Percentiles rank a stretch among this genome's conserved stretches.
phyloP scores from a whole-genome alignment of 441 rosid genomes.

The Raphanus hybrid region DNA sequence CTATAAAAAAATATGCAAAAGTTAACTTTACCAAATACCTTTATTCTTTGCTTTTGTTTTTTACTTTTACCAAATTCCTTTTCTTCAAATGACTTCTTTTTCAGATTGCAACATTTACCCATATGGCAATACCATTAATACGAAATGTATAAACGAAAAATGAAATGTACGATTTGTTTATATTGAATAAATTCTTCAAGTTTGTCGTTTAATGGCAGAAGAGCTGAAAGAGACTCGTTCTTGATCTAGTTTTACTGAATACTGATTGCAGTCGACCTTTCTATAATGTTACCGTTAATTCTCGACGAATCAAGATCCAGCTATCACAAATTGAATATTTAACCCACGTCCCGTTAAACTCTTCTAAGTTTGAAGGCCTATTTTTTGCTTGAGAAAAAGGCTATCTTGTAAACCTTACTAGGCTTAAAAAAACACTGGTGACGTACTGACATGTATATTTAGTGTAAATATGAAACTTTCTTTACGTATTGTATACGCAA shows the following conservation, averaged over 20 bases:
- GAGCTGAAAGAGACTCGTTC: slow-evolving; percentile 5
- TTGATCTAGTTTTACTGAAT: not conserved
- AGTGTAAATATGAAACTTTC: not conserved
- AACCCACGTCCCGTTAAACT: not conserved
- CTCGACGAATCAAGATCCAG: slow-evolving; percentile 5
- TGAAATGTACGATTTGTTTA: not conserved
- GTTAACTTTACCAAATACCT: not conserved
- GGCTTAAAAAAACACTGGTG: not conserved
- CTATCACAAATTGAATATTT: not conserved
- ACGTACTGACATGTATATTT: not conserved
- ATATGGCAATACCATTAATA: not conserved
- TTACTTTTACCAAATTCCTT: not conserved
- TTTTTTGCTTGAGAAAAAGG: not conserved
- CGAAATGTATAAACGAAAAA: not conserved
- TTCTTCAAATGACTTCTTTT: not conserved
- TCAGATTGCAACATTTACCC: not conserved
- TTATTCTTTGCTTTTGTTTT: not conserved
- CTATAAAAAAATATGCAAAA: not conserved
- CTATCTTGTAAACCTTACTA: not conserved
- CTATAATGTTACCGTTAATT: not conserved
- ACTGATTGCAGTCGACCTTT: not conserved
- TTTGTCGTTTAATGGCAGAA: not conserved
- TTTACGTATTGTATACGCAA: not conserved
- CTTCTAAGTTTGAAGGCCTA: slow-evolving; percentile 1
- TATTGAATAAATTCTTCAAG: not conserved